Evolutionary conservation across 257 asterid species (phyloP).

Genomic region (Solanum corneliomulleri): DNA sequence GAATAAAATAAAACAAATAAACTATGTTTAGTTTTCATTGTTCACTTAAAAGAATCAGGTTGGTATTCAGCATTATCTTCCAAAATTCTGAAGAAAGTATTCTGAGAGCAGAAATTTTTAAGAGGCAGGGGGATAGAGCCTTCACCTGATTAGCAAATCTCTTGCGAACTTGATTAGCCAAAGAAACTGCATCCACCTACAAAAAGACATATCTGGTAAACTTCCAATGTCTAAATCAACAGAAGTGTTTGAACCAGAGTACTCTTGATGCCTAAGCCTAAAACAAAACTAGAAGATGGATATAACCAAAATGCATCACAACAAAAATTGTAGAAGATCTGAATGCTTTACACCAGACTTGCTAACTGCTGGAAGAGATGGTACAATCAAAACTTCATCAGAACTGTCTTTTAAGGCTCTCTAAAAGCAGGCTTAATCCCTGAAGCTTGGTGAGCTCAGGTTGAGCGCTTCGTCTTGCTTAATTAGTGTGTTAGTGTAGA

Average conservation of each 20-base stretch:
- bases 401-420: background rate
- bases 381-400: background rate
- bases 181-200: constrained; percentile 77
- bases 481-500: background rate
- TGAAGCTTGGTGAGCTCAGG: background rate
- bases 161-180: constrained; percentile 63
- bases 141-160: constrained; percentile 69
- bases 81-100: background rate
- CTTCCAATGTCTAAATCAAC: background rate
- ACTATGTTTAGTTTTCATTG: background rate
- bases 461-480: background rate
- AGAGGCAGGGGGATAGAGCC: background rate
- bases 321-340: background rate
- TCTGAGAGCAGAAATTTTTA: background rate
- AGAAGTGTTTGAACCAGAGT: background rate
- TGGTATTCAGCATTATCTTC: background rate
- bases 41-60: background rate
- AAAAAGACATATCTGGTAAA: constrained; percentile 10
- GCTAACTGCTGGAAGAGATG: background rate
- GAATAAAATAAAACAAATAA: background rate
- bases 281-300: background rate
- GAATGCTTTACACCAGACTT: background rate
- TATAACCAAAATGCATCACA: background rate
- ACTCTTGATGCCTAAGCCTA: background rate
- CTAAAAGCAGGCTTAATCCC: background rate